Evolutionary conservation across 108 stramenopile genomes (phyloP), one percentile per base, ranked within the genome.

Genomic region (Cyclotella kingstonii): DNA sequence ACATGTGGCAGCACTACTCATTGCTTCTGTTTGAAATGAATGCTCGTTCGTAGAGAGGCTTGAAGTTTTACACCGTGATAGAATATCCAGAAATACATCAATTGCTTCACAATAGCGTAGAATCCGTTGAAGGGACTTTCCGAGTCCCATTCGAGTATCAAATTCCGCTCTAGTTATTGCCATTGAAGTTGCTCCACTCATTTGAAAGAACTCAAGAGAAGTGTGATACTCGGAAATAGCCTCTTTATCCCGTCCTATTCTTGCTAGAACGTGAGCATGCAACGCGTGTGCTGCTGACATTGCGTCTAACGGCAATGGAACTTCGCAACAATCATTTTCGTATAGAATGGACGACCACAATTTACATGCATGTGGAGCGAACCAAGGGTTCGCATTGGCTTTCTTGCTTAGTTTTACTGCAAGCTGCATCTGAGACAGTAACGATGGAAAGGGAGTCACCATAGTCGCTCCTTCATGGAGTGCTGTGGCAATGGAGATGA

Each of bases 211-310:
- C 15, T 29, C 14, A 2, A 78, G 57, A 30, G 68, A 64, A 33
- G 50, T 36, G 25, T 81, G 54, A 47, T 73, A 82, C 27, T 76
- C 68, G 2, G 19, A 12, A 3, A 83, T 26, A 2, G 84, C 88
- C 14, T 73, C 53, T 28, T 56, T 70, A 48, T 89, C 84, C 4
- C 65, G 59, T 29, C 88, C 84, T 47, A 84, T 61, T 23, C 88
- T 70, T 15, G 78, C 77, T 23, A 89, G 54, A 54, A 76, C 80
- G 21, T 76, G 78, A 27, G 70, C 88, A 54, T 83, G 68, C 39
- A 89, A 48, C 2, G 68, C 78, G 29, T 62, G 73, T 23, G 65
- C 56, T 19, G 51, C 56, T 8, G 65, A 15, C 30, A 66, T 36
- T 21, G 60, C 44, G 8, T 41, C 55, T 5, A 33, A 2, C 10